Conservation (phyloP, 1,284 basidiomycete genomes). For the Baeospora myosura region DNA sequence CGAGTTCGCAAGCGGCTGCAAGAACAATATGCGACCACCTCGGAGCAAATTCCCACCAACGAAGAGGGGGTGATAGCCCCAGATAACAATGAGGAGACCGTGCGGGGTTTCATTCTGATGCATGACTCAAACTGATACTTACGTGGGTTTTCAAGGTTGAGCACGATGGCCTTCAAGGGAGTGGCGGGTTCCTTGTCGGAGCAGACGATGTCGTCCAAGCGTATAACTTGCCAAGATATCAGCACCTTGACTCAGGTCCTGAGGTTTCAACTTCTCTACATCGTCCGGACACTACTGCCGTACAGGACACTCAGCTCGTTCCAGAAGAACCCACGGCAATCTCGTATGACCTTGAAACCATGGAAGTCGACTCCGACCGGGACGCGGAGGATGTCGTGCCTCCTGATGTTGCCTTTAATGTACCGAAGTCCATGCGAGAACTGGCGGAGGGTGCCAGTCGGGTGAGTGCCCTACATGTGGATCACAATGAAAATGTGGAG, state of each 20-base stretch:
- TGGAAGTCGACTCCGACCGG: not conserved
- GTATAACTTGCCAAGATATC: slow-evolving; percentile 59
- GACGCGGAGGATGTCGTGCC: slow-evolving; percentile 24
- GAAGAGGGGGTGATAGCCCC: no score
- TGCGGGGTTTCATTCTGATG: not conserved
- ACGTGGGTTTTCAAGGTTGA: slow-evolving; percentile 9
- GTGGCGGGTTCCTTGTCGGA: slow-evolving; percentile 60
- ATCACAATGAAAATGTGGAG: no score
- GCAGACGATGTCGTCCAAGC: slow-evolving; percentile 69
- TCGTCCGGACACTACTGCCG: no score
- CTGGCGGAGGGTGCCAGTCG: slow-evolving; percentile 45
- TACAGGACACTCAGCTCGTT: no score
- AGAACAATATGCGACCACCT: slow-evolving; percentile 62
- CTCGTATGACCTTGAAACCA: no score
- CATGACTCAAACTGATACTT: not conserved
- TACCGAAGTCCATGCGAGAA: slow-evolving; percentile 59
- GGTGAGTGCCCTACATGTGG: no score
- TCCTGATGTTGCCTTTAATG: slow-evolving; percentile 15
- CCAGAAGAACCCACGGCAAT: no score
- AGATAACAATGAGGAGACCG: not conserved
- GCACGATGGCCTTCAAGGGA: slow-evolving; percentile 24
- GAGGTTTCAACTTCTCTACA: no score
- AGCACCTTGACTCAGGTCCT: no score
- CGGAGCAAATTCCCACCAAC: slow-evolving; percentile 18
- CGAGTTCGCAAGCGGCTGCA: slow-evolving; percentile 78